phyloP scores from a whole-genome alignment of 768 basidiomycete genomes.

The Amanita exitialis region DNA sequence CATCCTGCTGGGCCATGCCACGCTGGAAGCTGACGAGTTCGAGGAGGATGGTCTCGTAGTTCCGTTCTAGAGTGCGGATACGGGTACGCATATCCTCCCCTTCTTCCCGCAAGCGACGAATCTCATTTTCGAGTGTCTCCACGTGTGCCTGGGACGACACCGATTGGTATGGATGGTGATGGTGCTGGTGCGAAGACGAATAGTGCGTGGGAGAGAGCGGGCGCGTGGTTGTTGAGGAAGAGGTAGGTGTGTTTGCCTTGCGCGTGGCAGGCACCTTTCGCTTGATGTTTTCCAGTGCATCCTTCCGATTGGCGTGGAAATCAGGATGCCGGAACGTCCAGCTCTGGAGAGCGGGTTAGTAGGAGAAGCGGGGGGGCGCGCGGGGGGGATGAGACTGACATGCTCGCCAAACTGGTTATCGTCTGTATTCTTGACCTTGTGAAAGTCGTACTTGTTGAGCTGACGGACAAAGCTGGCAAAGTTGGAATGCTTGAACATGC shows the following conservation, averaged over 20 bases:
- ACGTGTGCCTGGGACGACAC: conserved; percentile 13
- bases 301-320: conserved; percentile 44
- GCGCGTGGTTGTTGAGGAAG: conserved; percentile 12
- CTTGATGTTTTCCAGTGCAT: conserved; percentile 49
- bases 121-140: conserved; percentile 34
- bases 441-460: conserved; percentile 94
- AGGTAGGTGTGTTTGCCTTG: conserved; percentile 17
- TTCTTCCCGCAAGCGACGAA: conserved; percentile 34
- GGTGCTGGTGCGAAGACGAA: conserved; percentile 19
- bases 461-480: conserved; percentile 90
- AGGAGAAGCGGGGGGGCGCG: neutral
- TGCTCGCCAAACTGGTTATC: conserved; percentile 64
- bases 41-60: conserved; percentile 58
- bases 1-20: conserved; percentile 78
- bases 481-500: conserved; percentile 93
- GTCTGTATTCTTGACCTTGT: conserved; percentile 90
- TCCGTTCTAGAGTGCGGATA: conserved; percentile 47
- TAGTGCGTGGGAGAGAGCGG: conserved; percentile 14
- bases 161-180: conserved; percentile 6
- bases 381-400: conserved; percentile 24
- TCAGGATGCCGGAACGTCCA: conserved; percentile 56
- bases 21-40: conserved; percentile 50
- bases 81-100: conserved; percentile 44
- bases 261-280: conserved; percentile 48
- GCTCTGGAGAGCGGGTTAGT: conserved; percentile 19